Percentiles rank a stretch among this genome's conserved stretches.
phyloP scores from a whole-genome alignment of 305 asterid genomes.

The Andrographis paniculata region DNA sequence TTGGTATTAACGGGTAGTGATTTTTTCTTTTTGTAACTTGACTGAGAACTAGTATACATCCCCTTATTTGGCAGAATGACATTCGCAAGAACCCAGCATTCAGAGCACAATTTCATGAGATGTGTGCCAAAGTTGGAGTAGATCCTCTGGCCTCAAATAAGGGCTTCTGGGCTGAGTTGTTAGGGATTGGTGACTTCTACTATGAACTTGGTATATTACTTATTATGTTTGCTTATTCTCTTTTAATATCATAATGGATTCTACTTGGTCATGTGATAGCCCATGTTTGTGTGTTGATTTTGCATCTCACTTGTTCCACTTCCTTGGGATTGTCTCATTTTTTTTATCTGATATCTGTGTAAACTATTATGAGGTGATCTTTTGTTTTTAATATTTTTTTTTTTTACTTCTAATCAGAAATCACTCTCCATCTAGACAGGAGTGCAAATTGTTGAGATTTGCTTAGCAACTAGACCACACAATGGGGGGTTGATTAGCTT shows the following conservation, averaged over 20 bases:
- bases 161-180: slow-evolving; percentile 97
- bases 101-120: slow-evolving; percentile 93
- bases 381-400: background rate
- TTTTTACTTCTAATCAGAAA: slow-evolving; percentile 22
- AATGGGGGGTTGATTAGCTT: slow-evolving; percentile 95
- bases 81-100: slow-evolving; percentile 93
- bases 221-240: background rate
- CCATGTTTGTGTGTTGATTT: background rate
- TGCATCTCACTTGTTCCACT: no score
- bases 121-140: slow-evolving; percentile 99
- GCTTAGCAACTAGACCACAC: slow-evolving; percentile 76
- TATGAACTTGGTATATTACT: slow-evolving; percentile 70
- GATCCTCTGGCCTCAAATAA: slow-evolving; percentile 98
- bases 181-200: slow-evolving; percentile 96
- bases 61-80: slow-evolving; percentile 57
- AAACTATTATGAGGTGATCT: background rate
- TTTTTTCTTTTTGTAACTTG: background rate
- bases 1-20: background rate
- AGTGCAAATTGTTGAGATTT: slow-evolving; percentile 86
- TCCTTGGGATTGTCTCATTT: background rate
- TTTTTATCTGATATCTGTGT: background rate
- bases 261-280: background rate
- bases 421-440: slow-evolving; percentile 61
- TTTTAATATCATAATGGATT: no score
- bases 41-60: background rate